phyloP scores from a whole-genome alignment of 305 asterid genomes.

The Withania somnifera region DNA sequence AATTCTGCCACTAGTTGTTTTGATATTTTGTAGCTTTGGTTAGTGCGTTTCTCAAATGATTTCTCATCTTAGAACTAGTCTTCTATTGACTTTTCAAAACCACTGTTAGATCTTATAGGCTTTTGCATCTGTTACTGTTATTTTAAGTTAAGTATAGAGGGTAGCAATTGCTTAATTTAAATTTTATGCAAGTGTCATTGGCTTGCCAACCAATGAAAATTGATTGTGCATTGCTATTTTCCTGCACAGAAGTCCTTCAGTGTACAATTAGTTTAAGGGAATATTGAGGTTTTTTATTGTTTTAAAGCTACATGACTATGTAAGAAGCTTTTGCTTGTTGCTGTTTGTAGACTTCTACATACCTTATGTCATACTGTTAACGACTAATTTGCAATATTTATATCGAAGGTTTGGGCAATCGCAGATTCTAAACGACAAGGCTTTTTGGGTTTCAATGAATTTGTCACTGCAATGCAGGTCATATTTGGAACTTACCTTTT shows the following conservation, averaged over 20 bases:
- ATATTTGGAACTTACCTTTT: neutral
- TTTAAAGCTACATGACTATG: neutral
- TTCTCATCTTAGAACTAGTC: neutral
- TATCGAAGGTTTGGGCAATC: slow-evolving; percentile 74
- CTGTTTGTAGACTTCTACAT: neutral
- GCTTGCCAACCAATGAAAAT: neutral
- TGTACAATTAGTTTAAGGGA: neutral
- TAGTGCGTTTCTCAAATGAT: neutral
- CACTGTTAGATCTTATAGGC: too few species aligned
- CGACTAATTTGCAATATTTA: neutral
- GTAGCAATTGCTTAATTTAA: neutral
- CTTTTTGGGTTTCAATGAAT: slow-evolving; percentile 62
- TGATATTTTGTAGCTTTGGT: neutral
- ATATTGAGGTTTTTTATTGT: neutral
- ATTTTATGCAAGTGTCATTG: neutral
- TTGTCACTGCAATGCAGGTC: slow-evolving; percentile 90
- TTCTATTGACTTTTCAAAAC: neutral
- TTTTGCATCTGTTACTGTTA: too few species aligned
- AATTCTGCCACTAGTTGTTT: neutral
- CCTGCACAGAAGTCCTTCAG: neutral
- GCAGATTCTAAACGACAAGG: slow-evolving; percentile 80
- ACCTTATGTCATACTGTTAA: neutral
- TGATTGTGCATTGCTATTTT: neutral
- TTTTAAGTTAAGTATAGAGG: neutral
- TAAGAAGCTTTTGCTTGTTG: neutral